These are phyloP conservation scores for Escovopsis sp. DNA, from an alignment of 2,329 filamentous ascomycete species.

Conservation along the genomic window DNA sequence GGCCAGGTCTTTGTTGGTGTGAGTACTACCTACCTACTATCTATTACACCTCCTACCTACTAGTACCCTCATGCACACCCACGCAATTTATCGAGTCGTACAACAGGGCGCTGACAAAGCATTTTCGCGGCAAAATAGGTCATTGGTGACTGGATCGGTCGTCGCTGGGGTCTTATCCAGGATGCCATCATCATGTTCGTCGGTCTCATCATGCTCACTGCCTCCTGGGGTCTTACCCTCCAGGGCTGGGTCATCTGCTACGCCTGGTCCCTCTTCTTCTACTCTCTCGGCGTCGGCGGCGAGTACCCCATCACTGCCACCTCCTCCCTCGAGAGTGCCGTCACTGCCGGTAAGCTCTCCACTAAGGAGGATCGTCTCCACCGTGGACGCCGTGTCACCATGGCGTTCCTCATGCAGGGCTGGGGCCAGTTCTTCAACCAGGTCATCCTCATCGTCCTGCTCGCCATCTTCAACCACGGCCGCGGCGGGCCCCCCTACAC, in stretches of 20 bases:
- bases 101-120: constrained; percentile 3
- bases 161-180: constrained; percentile 90
- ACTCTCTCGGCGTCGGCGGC: constrained; percentile 50
- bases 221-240: constrained; percentile 72
- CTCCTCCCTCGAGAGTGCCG: constrained; percentile 82
- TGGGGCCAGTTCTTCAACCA: constrained; percentile 97
- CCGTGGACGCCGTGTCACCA: constrained; percentile 88
- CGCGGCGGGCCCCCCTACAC: constrained; percentile 63
- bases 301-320: constrained; percentile 97
- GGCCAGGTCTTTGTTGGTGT: constrained; percentile 82
- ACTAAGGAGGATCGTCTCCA: constrained; percentile 88
- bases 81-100: neutral
- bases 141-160: constrained; percentile 62
- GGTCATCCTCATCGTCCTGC: constrained; percentile 68
- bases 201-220: constrained; percentile 81
- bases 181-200: constrained; percentile 89
- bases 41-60: neutral
- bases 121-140: constrained; percentile 20
- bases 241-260: constrained; percentile 98
- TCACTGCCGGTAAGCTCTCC: constrained; percentile 73
- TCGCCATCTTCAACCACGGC: constrained; percentile 79
- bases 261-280: constrained; percentile 83
- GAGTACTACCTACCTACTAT: constrained; percentile 15
- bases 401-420: constrained; percentile 94
- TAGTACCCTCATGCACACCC: neutral